Conservation (phyloP, 768 basidiomycete genomes). For the Fistulinella prunicolor region DNA sequence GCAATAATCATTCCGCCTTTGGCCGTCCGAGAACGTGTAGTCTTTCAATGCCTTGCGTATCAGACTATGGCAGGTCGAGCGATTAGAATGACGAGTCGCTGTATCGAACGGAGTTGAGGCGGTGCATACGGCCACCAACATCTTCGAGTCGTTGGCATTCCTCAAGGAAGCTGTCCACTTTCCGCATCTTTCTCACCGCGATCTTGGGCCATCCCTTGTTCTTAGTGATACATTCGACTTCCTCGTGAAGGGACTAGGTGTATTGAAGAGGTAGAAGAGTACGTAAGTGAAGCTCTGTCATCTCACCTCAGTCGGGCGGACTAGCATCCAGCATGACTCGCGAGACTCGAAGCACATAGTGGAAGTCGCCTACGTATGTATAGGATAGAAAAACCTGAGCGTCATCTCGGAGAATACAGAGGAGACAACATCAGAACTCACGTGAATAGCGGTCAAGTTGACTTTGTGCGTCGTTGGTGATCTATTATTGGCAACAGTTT, state of each 20-base stretch:
- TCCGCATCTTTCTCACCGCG: not conserved
- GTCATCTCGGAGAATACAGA: no score
- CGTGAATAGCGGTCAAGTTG: not conserved
- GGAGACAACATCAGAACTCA: not conserved
- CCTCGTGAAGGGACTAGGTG: conserved; percentile 34
- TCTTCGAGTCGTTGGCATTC: conserved; percentile 25
- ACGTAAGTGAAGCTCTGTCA: conserved; percentile 24
- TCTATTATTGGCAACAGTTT: no score
- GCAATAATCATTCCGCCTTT: conserved; percentile 28
- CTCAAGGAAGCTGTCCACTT: not conserved
- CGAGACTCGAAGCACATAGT: not conserved
- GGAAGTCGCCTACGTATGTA: not conserved
- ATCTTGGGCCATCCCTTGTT: not conserved
- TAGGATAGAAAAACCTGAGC: not conserved
- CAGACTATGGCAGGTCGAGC: no score
- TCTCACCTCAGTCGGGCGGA: not conserved
- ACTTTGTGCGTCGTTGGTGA: no score
- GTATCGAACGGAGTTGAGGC: no score
- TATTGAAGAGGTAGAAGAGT: conserved; percentile 36
- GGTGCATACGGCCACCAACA: conserved; percentile 17
- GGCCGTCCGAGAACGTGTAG: conserved; percentile 33
- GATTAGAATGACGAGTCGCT: no score
- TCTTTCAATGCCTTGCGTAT: conserved; percentile 30
- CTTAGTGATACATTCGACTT: conserved; percentile 8
- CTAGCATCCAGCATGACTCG: no score